Conservation (phyloP, 768 basidiomycete species). For the Russula brevipes region DNA sequence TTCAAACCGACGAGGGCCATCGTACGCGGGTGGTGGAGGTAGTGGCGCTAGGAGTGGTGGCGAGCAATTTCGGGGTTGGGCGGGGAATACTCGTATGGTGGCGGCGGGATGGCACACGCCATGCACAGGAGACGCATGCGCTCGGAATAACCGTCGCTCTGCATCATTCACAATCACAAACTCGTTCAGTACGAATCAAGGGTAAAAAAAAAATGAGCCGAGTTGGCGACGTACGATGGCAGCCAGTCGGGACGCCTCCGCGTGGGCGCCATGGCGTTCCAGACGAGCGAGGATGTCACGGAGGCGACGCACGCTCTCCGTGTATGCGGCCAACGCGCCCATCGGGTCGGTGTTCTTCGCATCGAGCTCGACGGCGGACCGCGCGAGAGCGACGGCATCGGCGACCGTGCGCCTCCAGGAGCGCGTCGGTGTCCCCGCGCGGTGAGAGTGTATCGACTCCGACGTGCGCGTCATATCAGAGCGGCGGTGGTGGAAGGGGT, state of each 20-base stretch:
- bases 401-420: conserved; percentile 19
- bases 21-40: conserved; percentile 1
- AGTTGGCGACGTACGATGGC: conserved; percentile 9
- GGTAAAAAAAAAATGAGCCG: background rate
- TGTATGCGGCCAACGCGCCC: conserved; percentile 9
- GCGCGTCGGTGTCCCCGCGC: background rate
- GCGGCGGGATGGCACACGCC: conserved; percentile 4
- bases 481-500: background rate
- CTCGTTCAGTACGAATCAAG: background rate
- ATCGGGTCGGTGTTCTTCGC: background rate
- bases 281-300: conserved; percentile 10
- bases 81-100: conserved; percentile 1
- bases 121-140: conserved; percentile 12
- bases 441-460: background rate
- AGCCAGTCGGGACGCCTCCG: background rate
- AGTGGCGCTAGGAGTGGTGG: background rate
- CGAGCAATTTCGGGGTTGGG: background rate
- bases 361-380: conserved; percentile 16
- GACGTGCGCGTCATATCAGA: background rate
- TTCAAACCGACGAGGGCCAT: background rate
- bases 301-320: conserved; percentile 12
- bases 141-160: conserved; percentile 10
- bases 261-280: conserved; percentile 16
- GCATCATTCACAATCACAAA: background rate
- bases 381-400: conserved; percentile 7